Evolutionary conservation across 345 rosid species (phyloP).

Genomic region (Ricinus communis): DNA sequence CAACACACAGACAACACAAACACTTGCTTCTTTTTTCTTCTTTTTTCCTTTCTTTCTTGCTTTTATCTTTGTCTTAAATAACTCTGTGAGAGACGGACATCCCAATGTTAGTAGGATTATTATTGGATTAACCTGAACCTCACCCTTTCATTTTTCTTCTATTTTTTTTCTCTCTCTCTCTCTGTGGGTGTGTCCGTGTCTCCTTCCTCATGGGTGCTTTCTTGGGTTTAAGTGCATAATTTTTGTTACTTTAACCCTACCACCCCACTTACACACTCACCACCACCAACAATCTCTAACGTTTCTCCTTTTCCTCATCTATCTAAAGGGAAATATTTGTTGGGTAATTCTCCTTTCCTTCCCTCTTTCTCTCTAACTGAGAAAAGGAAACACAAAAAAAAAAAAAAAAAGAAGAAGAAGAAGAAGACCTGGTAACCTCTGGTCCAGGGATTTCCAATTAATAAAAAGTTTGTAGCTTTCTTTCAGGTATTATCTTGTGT

Average conservation of each 20-base stretch:
- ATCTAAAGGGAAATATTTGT: background rate
- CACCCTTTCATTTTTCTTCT: background rate
- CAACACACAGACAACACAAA: no score
- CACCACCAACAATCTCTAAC: background rate
- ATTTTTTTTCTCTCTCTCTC: background rate
- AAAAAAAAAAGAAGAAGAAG: no score
- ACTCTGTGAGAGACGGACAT: no score
- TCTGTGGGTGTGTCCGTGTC: background rate
- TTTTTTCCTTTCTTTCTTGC: no score
- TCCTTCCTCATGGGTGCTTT: background rate
- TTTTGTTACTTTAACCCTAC: slow-evolving; percentile 8
- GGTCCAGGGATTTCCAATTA: no score
- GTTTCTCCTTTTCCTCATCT: background rate
- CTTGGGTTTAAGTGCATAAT: slow-evolving; percentile 14
- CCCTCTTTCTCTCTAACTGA: background rate
- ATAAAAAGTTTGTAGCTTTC: background rate
- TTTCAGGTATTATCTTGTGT: slow-evolving; percentile 17
- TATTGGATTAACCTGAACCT: slow-evolving; percentile 6
- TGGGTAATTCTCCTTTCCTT: background rate
- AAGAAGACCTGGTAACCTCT: no score
- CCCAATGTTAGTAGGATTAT: no score
- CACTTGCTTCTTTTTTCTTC: no score
- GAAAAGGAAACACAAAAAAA: no score
- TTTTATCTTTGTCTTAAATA: no score
- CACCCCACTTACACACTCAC: background rate